Conservation (phyloP, 2,329 filamentous ascomycete species). For the Talaromyces sp. region DNA sequence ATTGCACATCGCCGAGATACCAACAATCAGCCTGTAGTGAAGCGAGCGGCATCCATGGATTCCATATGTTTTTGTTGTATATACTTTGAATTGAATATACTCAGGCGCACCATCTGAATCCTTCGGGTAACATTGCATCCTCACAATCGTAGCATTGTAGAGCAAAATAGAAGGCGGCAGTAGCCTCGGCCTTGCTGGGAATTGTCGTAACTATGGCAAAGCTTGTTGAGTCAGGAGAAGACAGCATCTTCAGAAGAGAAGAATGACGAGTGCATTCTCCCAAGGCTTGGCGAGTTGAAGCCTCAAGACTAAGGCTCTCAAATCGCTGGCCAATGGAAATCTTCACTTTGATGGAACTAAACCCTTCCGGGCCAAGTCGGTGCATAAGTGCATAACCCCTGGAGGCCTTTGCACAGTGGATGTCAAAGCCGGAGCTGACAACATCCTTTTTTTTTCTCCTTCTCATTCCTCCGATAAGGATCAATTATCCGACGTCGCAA, state of each 20-base stretch:
- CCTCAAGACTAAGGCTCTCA: neutral
- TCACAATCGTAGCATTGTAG: too few species aligned
- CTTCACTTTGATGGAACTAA: neutral
- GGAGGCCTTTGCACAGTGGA: neutral
- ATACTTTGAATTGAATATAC: too few species aligned
- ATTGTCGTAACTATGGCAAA: too few species aligned
- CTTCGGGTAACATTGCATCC: too few species aligned
- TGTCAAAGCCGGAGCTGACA: neutral
- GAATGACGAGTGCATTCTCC: too few species aligned
- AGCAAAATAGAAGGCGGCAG: too few species aligned
- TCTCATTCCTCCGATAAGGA: neutral
- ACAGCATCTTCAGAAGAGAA: too few species aligned
- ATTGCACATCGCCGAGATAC: slow-evolving; percentile 45
- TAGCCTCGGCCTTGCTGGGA: too few species aligned
- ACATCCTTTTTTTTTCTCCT: neutral
- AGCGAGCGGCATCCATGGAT: too few species aligned
- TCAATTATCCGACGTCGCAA: neutral
- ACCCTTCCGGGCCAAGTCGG: slow-evolving; percentile 2
- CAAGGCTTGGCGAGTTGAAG: neutral
- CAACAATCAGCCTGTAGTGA: slow-evolving; percentile 18
- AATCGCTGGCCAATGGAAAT: neutral
- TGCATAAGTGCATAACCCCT: slow-evolving; percentile 1
- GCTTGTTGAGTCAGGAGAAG: too few species aligned
- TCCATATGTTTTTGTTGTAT: too few species aligned
- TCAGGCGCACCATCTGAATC: too few species aligned